phyloP scores from a whole-genome alignment of 352 stramenopile genomes.

The Phytophthora aleatoria region DNA sequence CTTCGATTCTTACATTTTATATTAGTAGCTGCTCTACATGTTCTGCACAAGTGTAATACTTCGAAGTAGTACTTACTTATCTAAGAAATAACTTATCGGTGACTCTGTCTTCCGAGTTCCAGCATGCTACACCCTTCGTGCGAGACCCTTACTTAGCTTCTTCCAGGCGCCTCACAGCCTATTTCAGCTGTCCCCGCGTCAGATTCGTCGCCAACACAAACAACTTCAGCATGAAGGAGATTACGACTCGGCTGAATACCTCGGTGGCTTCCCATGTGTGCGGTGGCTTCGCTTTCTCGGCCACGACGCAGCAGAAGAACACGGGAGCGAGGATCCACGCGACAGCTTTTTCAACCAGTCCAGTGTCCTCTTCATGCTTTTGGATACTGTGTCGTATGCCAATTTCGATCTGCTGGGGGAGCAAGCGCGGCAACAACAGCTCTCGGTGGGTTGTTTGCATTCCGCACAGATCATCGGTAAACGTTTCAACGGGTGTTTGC shows the following conservation, averaged over 20 bases:
- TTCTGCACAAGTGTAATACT: too few species aligned
- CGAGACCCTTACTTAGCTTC: slow-evolving; percentile 5
- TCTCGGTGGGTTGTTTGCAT: not conserved
- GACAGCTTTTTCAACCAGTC: slow-evolving; percentile 33
- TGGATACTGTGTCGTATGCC: not conserved
- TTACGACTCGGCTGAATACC: slow-evolving; percentile 46
- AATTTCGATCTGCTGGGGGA: slow-evolving; percentile 1
- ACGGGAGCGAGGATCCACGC: slow-evolving; percentile 43
- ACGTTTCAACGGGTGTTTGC: slow-evolving; percentile 1
- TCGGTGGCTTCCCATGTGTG: slow-evolving; percentile 33
- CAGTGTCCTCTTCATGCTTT: slow-evolving; percentile 5
- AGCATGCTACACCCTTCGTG: too few species aligned
- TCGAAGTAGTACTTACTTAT: too few species aligned
- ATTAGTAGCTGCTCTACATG: too few species aligned
- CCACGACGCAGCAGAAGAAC: slow-evolving; percentile 50
- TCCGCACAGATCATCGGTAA: not conserved
- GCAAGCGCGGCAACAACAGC: slow-evolving; percentile 8
- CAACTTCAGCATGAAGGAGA: slow-evolving; percentile 49
- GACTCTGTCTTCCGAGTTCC: too few species aligned
- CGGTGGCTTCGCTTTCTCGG: slow-evolving; percentile 30
- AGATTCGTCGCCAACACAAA: slow-evolving; percentile 26
- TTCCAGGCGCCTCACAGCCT: not conserved
- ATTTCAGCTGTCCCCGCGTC: not conserved
- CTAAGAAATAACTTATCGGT: too few species aligned
- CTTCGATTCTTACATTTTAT: too few species aligned